Percentiles rank a stretch among this genome's conserved stretches.
phyloP scores from a whole-genome alignment of 257 asterid species.

The Verbascum thapsus region DNA sequence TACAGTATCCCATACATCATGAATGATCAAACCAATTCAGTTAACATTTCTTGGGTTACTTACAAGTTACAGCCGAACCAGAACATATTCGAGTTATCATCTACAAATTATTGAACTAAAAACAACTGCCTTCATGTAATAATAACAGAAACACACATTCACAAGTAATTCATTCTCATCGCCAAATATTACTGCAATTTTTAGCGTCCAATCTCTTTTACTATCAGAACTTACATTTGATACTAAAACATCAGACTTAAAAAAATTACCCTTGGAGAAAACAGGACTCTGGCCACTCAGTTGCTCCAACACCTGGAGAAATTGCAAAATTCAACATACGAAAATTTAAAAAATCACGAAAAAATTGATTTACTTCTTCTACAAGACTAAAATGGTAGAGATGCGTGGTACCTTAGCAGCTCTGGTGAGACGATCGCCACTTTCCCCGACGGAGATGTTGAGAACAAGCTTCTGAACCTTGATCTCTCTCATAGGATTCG shows the following conservation, averaged over 20 bases:
- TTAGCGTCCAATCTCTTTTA: too few relatives aligned
- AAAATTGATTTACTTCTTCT: neutral
- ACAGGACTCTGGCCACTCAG: constrained; percentile 25
- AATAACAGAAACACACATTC: too few relatives aligned
- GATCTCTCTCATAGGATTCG: constrained; percentile 26
- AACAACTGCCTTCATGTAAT: too few relatives aligned
- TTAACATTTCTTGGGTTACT: too few relatives aligned
- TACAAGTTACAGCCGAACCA: too few relatives aligned
- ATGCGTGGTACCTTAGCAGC: constrained; percentile 25
- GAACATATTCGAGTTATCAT: too few relatives aligned
- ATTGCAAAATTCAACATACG: too few relatives aligned
- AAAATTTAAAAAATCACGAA: neutral
- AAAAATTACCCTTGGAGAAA: constrained; percentile 16
- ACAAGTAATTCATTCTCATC: too few relatives aligned
- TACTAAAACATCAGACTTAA: neutral
- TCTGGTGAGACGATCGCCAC: constrained; percentile 29
- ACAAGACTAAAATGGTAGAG: neutral
- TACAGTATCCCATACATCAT: too few relatives aligned
- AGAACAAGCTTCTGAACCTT: constrained; percentile 30
- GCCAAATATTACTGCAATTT: neutral
- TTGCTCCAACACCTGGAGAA: constrained; percentile 24
- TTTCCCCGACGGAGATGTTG: constrained; percentile 28
- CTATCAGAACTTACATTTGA: too few relatives aligned
- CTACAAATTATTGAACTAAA: too few relatives aligned
- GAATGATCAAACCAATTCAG: too few relatives aligned